These are phyloP conservation scores for Colletotrichum higginsianum DNA, from an alignment of 2,329 filamentous ascomycete species.

Conservation along the genomic window DNA sequence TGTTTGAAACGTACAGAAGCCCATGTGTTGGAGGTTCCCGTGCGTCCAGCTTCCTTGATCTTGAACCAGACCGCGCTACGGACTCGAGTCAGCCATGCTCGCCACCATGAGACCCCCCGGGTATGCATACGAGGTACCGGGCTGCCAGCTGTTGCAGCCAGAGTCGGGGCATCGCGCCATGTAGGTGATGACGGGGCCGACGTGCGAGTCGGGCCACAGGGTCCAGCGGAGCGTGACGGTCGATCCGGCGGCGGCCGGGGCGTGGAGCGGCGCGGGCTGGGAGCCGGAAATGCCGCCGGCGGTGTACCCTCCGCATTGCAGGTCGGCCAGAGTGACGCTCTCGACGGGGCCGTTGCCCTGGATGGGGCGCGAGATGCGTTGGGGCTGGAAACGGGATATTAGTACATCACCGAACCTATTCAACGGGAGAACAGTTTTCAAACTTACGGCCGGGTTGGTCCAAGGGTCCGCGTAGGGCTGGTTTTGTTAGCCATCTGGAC, in stretches of 20 bases:
- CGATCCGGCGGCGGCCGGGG: constrained; percentile 66
- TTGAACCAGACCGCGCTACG: constrained; percentile 69
- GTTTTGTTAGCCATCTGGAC: background rate
- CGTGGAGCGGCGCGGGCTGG: constrained; percentile 67
- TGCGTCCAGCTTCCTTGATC: constrained; percentile 64
- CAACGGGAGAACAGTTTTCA: background rate
- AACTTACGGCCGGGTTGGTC: constrained; percentile 28
- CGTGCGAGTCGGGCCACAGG: constrained; percentile 63
- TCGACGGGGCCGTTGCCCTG: constrained; percentile 72
- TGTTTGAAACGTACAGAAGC: constrained; percentile 53
- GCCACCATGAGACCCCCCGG: constrained; percentile 33
- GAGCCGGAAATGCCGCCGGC: constrained; percentile 64
- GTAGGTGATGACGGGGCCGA: constrained; percentile 71
- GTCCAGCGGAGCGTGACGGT: constrained; percentile 70
- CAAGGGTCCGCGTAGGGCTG: constrained; percentile 47
- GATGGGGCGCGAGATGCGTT: constrained; percentile 66
- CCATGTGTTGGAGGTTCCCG: constrained; percentile 66
- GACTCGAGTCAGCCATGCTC: constrained; percentile 44
- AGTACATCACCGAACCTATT: background rate
- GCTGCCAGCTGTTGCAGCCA: constrained; percentile 65
- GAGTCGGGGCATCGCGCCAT: constrained; percentile 71
- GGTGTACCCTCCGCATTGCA: constrained; percentile 70
- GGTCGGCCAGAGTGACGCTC: constrained; percentile 65
- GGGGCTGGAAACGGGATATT: constrained; percentile 16
- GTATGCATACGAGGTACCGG: constrained; percentile 53